phyloP scores from a whole-genome alignment of 345 rosid genomes.

The Syzygium aqueum region DNA sequence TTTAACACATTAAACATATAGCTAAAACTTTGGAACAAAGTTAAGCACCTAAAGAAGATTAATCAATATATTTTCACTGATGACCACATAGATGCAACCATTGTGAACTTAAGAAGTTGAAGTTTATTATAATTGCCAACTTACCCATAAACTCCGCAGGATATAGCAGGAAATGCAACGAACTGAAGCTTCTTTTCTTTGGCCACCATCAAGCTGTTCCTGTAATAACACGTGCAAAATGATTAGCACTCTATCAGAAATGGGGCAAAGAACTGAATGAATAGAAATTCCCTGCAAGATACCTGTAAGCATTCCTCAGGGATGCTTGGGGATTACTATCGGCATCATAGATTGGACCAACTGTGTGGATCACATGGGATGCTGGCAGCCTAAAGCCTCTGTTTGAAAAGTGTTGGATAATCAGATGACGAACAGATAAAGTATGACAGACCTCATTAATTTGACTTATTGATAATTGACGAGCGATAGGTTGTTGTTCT shows the following conservation, averaged over 20 bases:
- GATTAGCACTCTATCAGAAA: not conserved
- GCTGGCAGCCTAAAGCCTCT: constrained; percentile 78
- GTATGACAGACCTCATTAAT: not conserved
- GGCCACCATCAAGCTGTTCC: constrained; percentile 63
- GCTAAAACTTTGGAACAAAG: not conserved
- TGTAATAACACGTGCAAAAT: constrained; percentile 20
- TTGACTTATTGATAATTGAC: not conserved
- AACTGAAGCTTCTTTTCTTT: constrained; percentile 58
- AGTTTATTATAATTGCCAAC: not conserved
- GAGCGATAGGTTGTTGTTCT: not conserved
- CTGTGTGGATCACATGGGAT: constrained; percentile 70
- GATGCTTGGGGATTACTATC: constrained; percentile 42
- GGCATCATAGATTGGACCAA: constrained; percentile 62
- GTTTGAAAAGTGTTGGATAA: not conserved
- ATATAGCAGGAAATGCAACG: constrained; percentile 83
- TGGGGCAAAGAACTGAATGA: not conserved
- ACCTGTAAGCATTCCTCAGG: constrained; percentile 61
- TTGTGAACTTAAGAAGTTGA: not conserved
- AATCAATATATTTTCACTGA: not conserved
- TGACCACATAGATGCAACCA: not conserved
- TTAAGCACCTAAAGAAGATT: not conserved
- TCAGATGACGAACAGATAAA: not conserved
- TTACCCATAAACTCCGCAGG: constrained; percentile 72
- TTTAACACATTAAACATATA: not conserved
- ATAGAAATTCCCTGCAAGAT: not conserved